Evolutionary conservation across 805 yeast species (phyloP).

Genomic region (Pichia nakasei): DNA sequence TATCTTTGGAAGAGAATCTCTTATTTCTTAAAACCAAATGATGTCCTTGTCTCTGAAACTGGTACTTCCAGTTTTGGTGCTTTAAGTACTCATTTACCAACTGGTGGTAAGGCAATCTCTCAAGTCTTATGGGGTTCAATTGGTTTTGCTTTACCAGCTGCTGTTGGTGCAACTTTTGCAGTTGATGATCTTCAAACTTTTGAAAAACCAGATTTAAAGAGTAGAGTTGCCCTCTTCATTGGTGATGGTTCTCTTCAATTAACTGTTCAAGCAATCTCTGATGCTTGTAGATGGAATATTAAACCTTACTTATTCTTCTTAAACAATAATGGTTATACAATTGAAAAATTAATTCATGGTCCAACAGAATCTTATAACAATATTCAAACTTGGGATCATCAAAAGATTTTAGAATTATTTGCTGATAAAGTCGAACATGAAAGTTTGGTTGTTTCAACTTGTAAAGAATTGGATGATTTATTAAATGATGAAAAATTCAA

Average conservation of each 20-base stretch:
- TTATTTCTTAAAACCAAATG: conserved; percentile 57
- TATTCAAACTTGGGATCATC: conserved; percentile 63
- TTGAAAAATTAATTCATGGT: conserved; percentile 69
- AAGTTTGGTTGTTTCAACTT: conserved; percentile 42
- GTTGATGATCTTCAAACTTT: conserved; percentile 32
- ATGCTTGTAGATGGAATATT: conserved; percentile 57
- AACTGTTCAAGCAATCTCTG: conserved; percentile 66
- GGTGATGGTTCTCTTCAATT: conserved; percentile 74
- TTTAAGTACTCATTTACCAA: conserved; percentile 56
- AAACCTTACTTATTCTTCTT: conserved; percentile 62
- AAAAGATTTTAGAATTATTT: conserved; percentile 47
- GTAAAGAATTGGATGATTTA: conserved; percentile 50
- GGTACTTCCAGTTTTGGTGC: conserved; percentile 74
- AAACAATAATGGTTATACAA: conserved; percentile 69
- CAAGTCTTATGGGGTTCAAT: conserved; percentile 74
- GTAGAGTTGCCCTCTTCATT: conserved; percentile 57
- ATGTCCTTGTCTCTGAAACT: conserved; percentile 60
- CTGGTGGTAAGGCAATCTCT: conserved; percentile 53
- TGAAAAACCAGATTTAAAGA: conserved; percentile 16
- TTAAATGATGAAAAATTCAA: conserved; percentile 40
- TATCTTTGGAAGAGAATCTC: conserved; percentile 62
- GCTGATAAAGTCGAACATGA: conserved; percentile 48
- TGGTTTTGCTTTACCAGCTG: conserved; percentile 62
- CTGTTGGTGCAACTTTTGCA: conserved; percentile 61
- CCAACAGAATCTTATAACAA: conserved; percentile 54